Base-by-base conservation (phyloP, 352 stramenopile species). In the Phytophthora lateralis region DNA sequence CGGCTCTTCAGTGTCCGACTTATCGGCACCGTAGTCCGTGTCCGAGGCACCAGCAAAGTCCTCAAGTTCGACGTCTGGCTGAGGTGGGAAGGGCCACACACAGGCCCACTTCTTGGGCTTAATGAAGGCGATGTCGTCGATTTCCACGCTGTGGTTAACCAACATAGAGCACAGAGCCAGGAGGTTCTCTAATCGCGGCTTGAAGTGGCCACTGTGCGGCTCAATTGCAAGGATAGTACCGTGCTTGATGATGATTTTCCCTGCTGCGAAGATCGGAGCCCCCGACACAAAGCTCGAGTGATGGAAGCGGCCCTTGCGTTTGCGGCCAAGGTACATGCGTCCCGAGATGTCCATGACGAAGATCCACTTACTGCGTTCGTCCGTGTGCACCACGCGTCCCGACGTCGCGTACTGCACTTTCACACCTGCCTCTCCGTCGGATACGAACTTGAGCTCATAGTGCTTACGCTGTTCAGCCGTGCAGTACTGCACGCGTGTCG, bases 261-360 rank as follows among this genome's bases (percentile, higher is more conserved):
- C 82, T 1, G 82, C 82, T n/a, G 79, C 77, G 10, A 76, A 52
- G 61, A 90, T 86, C 7, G 81, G 79, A 20, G 61, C 75, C 12
- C 82, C 82, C 8, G 78, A 72, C 21, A 92, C 71, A 43, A 92
- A 92, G 60, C 82, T 92, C 60, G 82, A 89, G 74, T 92, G 82
- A 51, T 92, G 82, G 66, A 92, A 92, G 42, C 48, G 59, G 21
- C 82, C 82, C 46, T 92, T 92, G 38, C 59, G 69, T 66, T 92
- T 92, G n/a, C 82, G 80, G 3, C 66, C 71, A n/a, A 92, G 53
- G 51, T 86, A 89, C 60, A 92, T 73, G 32, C 37, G 60, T 1
- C 74, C 68, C 3, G 37, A 34, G 9, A 76, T 43, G 37, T 76
- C 74, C 38, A 92, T 45, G n/a, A 92, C 82, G 50, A 92, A 92